Evolutionary conservation across 306 rosid genomes (phyloP), one percentile per base, ranked within the genome.

Genomic region (Senna tora): DNA sequence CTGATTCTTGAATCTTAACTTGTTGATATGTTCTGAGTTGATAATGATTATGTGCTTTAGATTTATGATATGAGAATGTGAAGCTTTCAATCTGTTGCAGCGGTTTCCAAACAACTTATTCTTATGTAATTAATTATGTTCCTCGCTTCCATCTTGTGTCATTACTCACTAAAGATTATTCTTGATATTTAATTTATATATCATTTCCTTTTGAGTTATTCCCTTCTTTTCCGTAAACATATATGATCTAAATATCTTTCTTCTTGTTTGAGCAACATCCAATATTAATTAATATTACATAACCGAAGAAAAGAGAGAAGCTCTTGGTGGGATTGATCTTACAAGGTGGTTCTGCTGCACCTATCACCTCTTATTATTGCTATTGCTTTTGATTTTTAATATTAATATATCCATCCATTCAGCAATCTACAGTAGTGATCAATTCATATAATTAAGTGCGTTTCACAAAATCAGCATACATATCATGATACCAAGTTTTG

Each of bases 181-280:
- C 6, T 33, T 33, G 4, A 33, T 36, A 36, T 36, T 36, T 36
- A n/a, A n/a, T 36, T 36, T 36, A 0, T 36, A 7, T 36, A 36
- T n/a, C n/a, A 25, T 25, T 25, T 25, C 30, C 30, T 25, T 25
- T 25, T 25, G 2, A 25, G 1, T 25, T 25, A 1, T 1, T 25
- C 30, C 30, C 30, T n/a, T n/a, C n/a, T n/a, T n/a, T n/a, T n/a
- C n/a, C n/a, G n/a, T n/a, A n/a, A n/a, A n/a, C n/a, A n/a, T n/a
- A n/a, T n/a, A n/a, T n/a, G n/a, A n/a, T n/a, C 96, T 85, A 91
- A 62, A 75, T 75, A 33, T 71, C 13, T 86, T 81, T 78, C 87
- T 82, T 87, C 59, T 43, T 67, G 63, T 61, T 80, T 79, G 70
- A 78, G 87, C 69, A 81, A 80, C 77, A 65, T 65, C 33, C 19